Conservation (phyloP, 2,329 filamentous ascomycete genomes). For the Pseudocercospora macadamiae region DNA sequence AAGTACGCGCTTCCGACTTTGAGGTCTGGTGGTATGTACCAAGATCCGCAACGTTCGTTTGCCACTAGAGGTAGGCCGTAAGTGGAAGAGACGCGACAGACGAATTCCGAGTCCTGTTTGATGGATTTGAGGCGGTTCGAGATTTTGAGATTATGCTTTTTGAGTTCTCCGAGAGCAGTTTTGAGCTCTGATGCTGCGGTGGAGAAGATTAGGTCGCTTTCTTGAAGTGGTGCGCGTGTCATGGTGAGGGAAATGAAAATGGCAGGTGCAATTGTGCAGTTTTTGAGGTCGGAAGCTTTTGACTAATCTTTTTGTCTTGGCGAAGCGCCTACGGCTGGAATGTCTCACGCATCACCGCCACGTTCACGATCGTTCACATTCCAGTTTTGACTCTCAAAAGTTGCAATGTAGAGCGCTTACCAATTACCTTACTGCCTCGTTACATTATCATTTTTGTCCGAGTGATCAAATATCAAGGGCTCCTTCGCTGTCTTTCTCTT, state of each 20-base stretch:
- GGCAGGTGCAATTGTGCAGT: too few species aligned
- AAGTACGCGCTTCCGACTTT: slow-evolving; percentile 86
- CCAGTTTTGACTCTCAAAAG: too few species aligned
- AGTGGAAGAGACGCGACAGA: slow-evolving; percentile 60
- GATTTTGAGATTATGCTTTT: slow-evolving; percentile 74
- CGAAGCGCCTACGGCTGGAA: background rate
- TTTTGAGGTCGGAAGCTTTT: background rate
- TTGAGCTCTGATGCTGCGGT: slow-evolving; percentile 66
- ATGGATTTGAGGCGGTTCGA: slow-evolving; percentile 83
- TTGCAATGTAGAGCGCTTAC: too few species aligned
- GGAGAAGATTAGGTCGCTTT: slow-evolving; percentile 57
- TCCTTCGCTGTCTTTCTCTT: too few species aligned
- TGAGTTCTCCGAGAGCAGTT: slow-evolving; percentile 70
- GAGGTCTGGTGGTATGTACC: slow-evolving; percentile 73
- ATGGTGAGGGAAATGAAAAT: background rate
- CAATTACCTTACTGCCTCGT: too few species aligned
- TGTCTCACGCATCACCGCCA: too few species aligned
- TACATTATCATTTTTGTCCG: too few species aligned
- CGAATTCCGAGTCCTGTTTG: slow-evolving; percentile 73
- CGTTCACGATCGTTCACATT: too few species aligned
- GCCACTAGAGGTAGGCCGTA: slow-evolving; percentile 74
- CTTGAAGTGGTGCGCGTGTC: slow-evolving; percentile 14
- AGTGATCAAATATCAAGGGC: too few species aligned
- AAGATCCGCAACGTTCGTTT: slow-evolving; percentile 94
- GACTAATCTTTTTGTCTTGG: background rate